Evolutionary conservation across 164 flowering plant species (phyloP), one percentile per base, ranked within the genome.

Genomic region (Santalum album): DNA sequence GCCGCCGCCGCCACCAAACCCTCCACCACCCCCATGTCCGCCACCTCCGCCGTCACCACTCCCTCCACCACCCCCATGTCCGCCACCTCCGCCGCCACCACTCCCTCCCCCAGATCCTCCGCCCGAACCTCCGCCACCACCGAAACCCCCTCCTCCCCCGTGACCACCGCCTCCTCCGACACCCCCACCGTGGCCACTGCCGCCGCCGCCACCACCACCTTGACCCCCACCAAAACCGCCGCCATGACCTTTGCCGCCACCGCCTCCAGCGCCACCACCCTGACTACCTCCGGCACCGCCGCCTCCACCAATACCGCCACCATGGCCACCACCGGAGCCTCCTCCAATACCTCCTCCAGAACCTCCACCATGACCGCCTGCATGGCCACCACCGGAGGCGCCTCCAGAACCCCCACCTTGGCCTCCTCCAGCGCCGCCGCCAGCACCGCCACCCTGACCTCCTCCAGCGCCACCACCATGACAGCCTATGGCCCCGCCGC

Each of bases 61-160:
- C 29, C 53, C 56, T 20, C 26, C 61, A 38, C 35, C 57, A 57
- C 56, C 71, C n/a, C 58, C 65, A 12, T 64, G 70, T 25, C 56
- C 42, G 0, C 67, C 63, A 21, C 23, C 38, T 6, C 15, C 32
- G 1, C 27, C 63, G 17, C 29, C 66, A 12, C 66, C 71, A 53
- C 32, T 32, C 1, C 11, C 72, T 7, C 49, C 49, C 10, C 2
- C 23, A 19, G 12, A 12, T 5, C 49, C 22, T 5, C 49, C 49
- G 18, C 12, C 51, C 4, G 1, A 3, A 2, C 26, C 51, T 1
- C 25, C 27, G 18, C 27, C 26, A 6, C 16, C 51, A 12, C 9
- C 51, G 5, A 17, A 2, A 12, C 51, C 26, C 5, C 25, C 27
- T 1, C 25, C 51, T 2, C 7, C 9, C 5, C 51, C 51, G 29